Evolutionary conservation across 768 basidiomycete species (phyloP).

Genomic region (Cystofilobasidium ferigula): DNA sequence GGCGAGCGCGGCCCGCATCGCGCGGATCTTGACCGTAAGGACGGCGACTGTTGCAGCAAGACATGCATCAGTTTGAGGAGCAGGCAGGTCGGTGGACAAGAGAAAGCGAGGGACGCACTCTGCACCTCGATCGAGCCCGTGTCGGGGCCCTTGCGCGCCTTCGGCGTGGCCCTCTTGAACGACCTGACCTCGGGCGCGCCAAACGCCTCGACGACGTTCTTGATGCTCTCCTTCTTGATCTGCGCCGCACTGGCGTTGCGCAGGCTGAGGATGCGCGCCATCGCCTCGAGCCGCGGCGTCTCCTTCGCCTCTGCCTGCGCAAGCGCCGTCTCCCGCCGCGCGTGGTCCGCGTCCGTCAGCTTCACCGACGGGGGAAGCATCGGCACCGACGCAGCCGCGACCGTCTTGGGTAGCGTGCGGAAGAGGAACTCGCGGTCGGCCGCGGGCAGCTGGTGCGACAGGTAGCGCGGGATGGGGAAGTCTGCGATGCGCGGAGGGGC

Average conservation of each 20-base stretch:
- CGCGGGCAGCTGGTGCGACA: conserved; percentile 7
- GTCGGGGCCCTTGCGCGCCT: conserved; percentile 13
- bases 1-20: conserved; percentile 14
- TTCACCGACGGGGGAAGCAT: conserved; percentile 7
- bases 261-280: conserved; percentile 9
- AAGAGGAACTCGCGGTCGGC: conserved; percentile 14
- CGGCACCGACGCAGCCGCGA: not conserved
- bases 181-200: conserved; percentile 3
- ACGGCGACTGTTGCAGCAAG: conserved; percentile 5
- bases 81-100: not conserved
- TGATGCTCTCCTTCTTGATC: conserved; percentile 20
- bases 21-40: conserved; percentile 16
- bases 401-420: conserved; percentile 14
- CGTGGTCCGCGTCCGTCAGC: conserved; percentile 6
- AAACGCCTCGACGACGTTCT: conserved; percentile 12
- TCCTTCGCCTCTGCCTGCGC: conserved; percentile 16
- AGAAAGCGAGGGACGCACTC: conserved; percentile 5
- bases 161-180: not conserved
- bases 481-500: not conserved
- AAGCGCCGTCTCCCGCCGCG: not conserved
- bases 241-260: conserved; percentile 13
- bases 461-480: conserved; percentile 19
- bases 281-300: conserved; percentile 14
- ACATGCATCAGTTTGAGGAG: not conserved
- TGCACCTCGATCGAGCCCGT: conserved; percentile 22